Conservation (phyloP, 1,284 basidiomycete species). For the Papiliotrema fonsecae region DNA sequence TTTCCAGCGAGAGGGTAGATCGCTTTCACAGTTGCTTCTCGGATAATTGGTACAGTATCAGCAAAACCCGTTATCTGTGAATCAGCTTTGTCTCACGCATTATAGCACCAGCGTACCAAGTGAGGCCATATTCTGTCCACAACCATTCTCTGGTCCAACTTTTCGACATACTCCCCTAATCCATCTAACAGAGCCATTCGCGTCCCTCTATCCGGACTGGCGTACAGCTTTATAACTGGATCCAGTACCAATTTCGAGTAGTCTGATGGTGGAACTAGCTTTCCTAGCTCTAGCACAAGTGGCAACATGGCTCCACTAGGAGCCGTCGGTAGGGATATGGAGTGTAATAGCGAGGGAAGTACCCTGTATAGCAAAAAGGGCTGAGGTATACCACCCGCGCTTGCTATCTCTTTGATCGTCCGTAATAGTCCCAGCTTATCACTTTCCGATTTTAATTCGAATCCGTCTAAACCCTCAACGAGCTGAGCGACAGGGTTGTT, state of each 20-base stretch:
- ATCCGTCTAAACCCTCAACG: constrained; percentile 79
- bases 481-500: constrained; percentile 80
- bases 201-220: constrained; percentile 84
- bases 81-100: constrained; percentile 3
- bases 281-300: constrained; percentile 73
- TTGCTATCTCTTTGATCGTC: constrained; percentile 70
- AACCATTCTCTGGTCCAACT: constrained; percentile 78
- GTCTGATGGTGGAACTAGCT: constrained; percentile 64
- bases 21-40: constrained; percentile 89
- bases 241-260: constrained; percentile 66
- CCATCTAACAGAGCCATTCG: constrained; percentile 90
- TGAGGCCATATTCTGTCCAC: constrained; percentile 89
- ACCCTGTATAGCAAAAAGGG: constrained; percentile 84
- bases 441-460: constrained; percentile 73
- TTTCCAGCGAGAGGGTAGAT: constrained; percentile 81
- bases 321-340: constrained; percentile 77
- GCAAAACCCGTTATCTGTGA: constrained; percentile 78
- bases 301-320: constrained; percentile 75
- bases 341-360: constrained; percentile 77
- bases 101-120: constrained; percentile 56
- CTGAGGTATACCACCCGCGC: constrained; percentile 64
- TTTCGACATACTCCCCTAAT: constrained; percentile 76
- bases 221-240: constrained; percentile 76
- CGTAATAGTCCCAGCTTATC: constrained; percentile 77
- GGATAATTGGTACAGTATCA: constrained; percentile 86